Base-by-base conservation (phyloP, 208 protist species). In the Novymonas esmeraldas region DNA sequence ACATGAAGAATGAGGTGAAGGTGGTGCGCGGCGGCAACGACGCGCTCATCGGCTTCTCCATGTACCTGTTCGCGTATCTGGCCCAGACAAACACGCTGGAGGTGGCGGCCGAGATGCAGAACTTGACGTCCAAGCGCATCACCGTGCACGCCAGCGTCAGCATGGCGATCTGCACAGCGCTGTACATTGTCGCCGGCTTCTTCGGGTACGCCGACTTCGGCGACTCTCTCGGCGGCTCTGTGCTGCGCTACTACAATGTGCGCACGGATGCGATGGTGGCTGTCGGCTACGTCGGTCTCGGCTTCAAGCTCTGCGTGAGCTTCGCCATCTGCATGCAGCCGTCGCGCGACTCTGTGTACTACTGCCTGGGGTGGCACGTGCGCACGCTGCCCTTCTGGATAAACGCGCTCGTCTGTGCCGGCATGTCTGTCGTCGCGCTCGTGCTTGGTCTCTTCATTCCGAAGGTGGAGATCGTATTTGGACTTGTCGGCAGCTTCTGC, bases 131-230 rank as follows among this genome's bases (percentile, higher is more conserved):
- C 66, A 20, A 70, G 18, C 46, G 55, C 46, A 69, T 85, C 58
- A 78, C 68, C 13, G 9, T 76, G 6, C 60, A 42, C 41, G 57
- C 66, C 2, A 26, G 51, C 6, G 18, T 79, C 11, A 76, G 78
- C 31, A 86, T 94, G 65, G 28, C 50, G 18, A 45, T 90, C 26
- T 89, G 81, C 59, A 51, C 58, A 16, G 4, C 75, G 4, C 63
- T 94, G 11, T 94, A 94, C 76, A 74, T 63, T 13, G 0, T 86
- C 45, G 68, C 76, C 5, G 82, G 80, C 3, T 45, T 91, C 24
- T 87, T 90, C 44, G 82, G 88, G 28, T 92, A 90, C 66, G 34
- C 82, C 7, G 85, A 92, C 51, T 90, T 92, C 66, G 81, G 79
- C n/a, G 60, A 69, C 5, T 42, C 76, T 0, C 6, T 46, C 0